phyloP scores from a whole-genome alignment of 805 yeast species.

The Pichia membranifaciens region DNA sequence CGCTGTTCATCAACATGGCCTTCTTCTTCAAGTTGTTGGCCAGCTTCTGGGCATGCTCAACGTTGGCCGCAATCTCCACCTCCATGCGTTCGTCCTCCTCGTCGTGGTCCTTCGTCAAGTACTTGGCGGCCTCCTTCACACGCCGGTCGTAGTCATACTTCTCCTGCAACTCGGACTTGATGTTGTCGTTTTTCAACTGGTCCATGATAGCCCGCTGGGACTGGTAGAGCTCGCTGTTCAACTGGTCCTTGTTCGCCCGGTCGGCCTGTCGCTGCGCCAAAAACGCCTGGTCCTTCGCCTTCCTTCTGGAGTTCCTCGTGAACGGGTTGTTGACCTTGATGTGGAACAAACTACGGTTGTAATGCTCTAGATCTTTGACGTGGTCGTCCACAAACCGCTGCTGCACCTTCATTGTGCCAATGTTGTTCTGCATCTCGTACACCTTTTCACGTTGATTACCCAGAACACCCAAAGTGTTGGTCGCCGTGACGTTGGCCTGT shows the following conservation, averaged over 20 bases:
- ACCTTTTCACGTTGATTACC: slow-evolving; percentile 91
- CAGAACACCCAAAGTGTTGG: slow-evolving; percentile 82
- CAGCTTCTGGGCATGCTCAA: slow-evolving; percentile 68
- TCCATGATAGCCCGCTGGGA: slow-evolving; percentile 29
- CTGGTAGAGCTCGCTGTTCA: slow-evolving; percentile 23
- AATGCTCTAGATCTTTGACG: slow-evolving; percentile 69
- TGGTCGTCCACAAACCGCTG: slow-evolving; percentile 77
- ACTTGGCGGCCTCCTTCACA: slow-evolving; percentile 56
- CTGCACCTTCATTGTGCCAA: slow-evolving; percentile 75
- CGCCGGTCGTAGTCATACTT: slow-evolving; percentile 49
- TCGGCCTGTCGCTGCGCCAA: slow-evolving; percentile 40
- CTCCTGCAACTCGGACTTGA: slow-evolving; percentile 27
- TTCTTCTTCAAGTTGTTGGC: slow-evolving; percentile 65
- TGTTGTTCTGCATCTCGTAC: slow-evolving; percentile 58
- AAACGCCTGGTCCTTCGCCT: slow-evolving; percentile 66
- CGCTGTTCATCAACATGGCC: slow-evolving; percentile 69
- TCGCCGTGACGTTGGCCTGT: slow-evolving; percentile 67
- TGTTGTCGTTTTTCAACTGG: slow-evolving; percentile 42
- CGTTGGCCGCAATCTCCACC: slow-evolving; percentile 74
- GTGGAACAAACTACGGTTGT: slow-evolving; percentile 76
- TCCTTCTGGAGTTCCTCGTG: slow-evolving; percentile 69
- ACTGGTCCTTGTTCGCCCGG: slow-evolving; percentile 25
- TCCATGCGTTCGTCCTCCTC: slow-evolving; percentile 92
- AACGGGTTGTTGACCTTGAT: slow-evolving; percentile 84
- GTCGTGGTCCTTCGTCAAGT: slow-evolving; percentile 77